These are phyloP conservation scores for Acrocalymma vagum DNA, from an alignment of 2,329 filamentous ascomycete genomes.

Conservation along the genomic window DNA sequence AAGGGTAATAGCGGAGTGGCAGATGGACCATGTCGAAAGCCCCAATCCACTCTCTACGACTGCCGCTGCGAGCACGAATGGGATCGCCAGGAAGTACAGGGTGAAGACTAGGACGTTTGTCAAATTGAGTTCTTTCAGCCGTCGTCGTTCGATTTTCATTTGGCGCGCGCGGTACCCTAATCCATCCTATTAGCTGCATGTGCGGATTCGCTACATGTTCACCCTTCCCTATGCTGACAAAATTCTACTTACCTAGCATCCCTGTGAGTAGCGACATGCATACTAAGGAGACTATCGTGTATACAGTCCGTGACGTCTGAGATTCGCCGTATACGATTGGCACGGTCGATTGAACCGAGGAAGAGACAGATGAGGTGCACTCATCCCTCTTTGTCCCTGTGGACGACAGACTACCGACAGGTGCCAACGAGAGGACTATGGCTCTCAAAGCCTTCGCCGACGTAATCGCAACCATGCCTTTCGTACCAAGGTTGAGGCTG, in stretches of 20 bases:
- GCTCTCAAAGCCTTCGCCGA: no score
- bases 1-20: slow-evolving; percentile 44
- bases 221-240: not conserved
- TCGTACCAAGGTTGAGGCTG: no score
- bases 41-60: slow-evolving; percentile 43
- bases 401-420: no score
- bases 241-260: slow-evolving; percentile 26
- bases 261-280: slow-evolving; percentile 38
- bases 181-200: no score
- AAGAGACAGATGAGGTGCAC: not conserved
- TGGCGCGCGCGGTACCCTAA: slow-evolving; percentile 27
- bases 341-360: no score
- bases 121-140: slow-evolving; percentile 10
- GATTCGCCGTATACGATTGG: slow-evolving; percentile 11
- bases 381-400: no score
- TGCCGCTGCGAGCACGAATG: slow-evolving; percentile 44
- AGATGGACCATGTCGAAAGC: slow-evolving; percentile 30
- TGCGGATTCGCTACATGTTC: no score
- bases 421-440: no score
- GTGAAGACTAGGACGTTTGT: slow-evolving; percentile 41
- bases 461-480: no score
- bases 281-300: slow-evolving; percentile 25
- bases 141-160: slow-evolving; percentile 6
- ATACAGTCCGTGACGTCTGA: slow-evolving; percentile 14
- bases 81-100: slow-evolving; percentile 45